A percentile compares a stretch with the other conserved stretches of the same genome.
phyloP scores from a whole-genome alignment of 1,139 yeast species.

The Cylindricascospora bacillispora region DNA sequence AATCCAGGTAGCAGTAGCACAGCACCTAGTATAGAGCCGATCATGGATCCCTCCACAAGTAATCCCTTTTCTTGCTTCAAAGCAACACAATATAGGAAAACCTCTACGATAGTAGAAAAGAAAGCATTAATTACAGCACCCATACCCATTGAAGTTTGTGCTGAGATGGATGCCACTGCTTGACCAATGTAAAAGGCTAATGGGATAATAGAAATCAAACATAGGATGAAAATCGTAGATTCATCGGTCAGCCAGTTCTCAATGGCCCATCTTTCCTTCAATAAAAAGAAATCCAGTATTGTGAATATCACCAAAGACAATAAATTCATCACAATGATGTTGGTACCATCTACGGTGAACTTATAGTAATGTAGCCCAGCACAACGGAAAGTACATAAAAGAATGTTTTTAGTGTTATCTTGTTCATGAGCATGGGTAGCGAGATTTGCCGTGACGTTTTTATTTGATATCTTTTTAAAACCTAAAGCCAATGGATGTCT shows the following conservation, averaged over 20 bases:
- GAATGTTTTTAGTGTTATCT: slow-evolving; percentile 30
- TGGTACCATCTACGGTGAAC: slow-evolving; percentile 92
- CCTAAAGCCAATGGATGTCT: slow-evolving; percentile 73
- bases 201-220: slow-evolving; percentile 79
- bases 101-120: slow-evolving; percentile 91
- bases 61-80: slow-evolving; percentile 73
- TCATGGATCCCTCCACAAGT: slow-evolving; percentile 93
- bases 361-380: slow-evolving; percentile 88
- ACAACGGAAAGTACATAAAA: slow-evolving; percentile 79
- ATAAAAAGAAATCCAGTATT: slow-evolving; percentile 59
- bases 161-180: slow-evolving; percentile 96
- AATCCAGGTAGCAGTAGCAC: slow-evolving; percentile 83
- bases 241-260: slow-evolving; percentile 43
- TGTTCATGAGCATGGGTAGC: slow-evolving; percentile 6
- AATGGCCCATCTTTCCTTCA: slow-evolving; percentile 41
- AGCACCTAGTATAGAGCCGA: slow-evolving; percentile 90
- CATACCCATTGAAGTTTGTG: slow-evolving; percentile 98
- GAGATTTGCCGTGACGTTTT: slow-evolving; percentile 15
- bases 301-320: slow-evolving; percentile 71
- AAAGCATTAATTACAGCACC: slow-evolving; percentile 98
- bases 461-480: slow-evolving; percentile 16
- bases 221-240: slow-evolving; percentile 50
- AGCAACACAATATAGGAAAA: slow-evolving; percentile 86
- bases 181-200: slow-evolving; percentile 95
- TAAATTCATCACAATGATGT: slow-evolving; percentile 79